phyloP scores from a whole-genome alignment of 805 yeast species.

The Komagataella phaffii region DNA sequence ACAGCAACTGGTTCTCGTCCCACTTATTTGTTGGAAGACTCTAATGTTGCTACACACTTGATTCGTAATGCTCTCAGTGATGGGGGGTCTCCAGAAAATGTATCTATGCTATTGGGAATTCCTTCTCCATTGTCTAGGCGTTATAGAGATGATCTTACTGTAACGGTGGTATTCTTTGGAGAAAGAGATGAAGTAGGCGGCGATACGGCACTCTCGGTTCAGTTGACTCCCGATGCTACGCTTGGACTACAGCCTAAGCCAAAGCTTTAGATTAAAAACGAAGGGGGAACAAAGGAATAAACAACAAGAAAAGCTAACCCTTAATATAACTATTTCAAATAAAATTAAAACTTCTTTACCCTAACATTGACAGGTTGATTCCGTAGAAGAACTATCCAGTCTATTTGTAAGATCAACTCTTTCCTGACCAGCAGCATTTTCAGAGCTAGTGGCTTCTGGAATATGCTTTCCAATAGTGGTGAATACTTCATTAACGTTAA shows the following conservation, averaged over 20 bases:
- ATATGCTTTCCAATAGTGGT: slow-evolving; percentile 80
- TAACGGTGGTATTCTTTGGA: slow-evolving; percentile 90
- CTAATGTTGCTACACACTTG: slow-evolving; percentile 83
- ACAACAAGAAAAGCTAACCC: not conserved
- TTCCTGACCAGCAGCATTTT: slow-evolving; percentile 9
- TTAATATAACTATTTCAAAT: not conserved
- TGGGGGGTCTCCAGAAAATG: slow-evolving; percentile 82
- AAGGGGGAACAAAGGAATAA: not conserved
- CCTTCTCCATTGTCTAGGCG: slow-evolving; percentile 87
- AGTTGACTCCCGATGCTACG: not conserved
- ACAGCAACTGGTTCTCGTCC: slow-evolving; percentile 13
- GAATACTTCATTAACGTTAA: slow-evolving; percentile 84
- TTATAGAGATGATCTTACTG: slow-evolving; percentile 92
- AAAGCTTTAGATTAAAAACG: not conserved
- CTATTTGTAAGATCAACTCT: slow-evolving; percentile 20
- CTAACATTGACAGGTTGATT: not conserved
- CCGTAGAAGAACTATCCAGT: not conserved
- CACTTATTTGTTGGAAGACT: slow-evolving; percentile 60
- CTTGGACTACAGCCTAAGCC: not conserved
- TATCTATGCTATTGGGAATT: slow-evolving; percentile 76
- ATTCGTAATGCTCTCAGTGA: slow-evolving; percentile 82
- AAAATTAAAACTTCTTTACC: not conserved
- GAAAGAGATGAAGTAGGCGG: slow-evolving; percentile 18
- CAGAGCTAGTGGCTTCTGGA: slow-evolving; percentile 28
- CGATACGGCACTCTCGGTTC: not conserved